Evolutionary conservation across 768 basidiomycete species (phyloP).

Genomic region (Termitomyces sp.): DNA sequence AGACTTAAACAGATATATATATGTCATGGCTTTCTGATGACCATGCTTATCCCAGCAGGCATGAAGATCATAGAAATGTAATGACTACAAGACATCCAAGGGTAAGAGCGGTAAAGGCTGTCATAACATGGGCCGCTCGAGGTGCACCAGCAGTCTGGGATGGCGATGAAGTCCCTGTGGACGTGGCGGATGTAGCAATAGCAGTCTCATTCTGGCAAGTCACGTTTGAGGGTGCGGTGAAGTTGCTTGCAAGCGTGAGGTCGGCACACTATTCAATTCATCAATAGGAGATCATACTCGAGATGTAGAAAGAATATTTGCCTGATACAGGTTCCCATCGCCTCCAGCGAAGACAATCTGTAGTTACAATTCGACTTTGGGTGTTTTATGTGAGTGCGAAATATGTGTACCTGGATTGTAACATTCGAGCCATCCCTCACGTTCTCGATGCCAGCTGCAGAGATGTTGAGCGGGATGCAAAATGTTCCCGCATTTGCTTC

Average conservation of each 20-base stretch:
- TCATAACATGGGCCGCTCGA: background rate
- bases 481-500: slow-evolving; percentile 47
- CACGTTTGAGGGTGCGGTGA: slow-evolving; percentile 37
- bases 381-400: background rate
- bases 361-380: background rate
- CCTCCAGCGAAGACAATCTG: background rate
- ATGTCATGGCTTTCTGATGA: background rate
- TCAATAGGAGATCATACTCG: background rate
- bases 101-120: background rate
- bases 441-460: slow-evolving; percentile 34
- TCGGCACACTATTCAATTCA: slow-evolving; percentile 60
- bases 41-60: background rate
- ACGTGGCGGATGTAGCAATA: background rate
- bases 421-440: slow-evolving; percentile 60
- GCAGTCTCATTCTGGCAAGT: slow-evolving; percentile 32
- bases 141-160: background rate
- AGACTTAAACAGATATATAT: no score
- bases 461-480: slow-evolving; percentile 63
- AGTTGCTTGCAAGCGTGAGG: slow-evolving; percentile 53
- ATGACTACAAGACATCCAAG: background rate
- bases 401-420: slow-evolving; percentile 49
- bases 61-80: background rate
- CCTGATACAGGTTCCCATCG: slow-evolving; percentile 2
- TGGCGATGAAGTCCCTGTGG: background rate
- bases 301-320: background rate